Percentiles rank a stretch among this genome's conserved stretches.
These are phyloP conservation scores for Mycena latifolia DNA, from an alignment of 768 basidiomycete species.

Conservation along the genomic window DNA sequence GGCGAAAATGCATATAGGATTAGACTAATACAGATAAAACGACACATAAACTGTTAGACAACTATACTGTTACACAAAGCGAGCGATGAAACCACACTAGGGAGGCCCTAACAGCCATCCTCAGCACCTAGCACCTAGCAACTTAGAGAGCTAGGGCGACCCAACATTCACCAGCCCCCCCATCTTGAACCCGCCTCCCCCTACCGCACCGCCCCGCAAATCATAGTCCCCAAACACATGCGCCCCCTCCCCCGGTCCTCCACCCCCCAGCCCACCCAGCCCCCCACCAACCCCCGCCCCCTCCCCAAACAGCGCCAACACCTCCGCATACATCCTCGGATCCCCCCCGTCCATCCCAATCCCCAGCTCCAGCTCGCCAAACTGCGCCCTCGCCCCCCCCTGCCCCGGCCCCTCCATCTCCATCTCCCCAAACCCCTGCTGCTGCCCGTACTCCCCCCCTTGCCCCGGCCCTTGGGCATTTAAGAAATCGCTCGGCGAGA, in stretches of 20 bases:
- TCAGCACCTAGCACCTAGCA: too few relatives aligned
- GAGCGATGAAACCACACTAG: too few relatives aligned
- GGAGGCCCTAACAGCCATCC: too few relatives aligned
- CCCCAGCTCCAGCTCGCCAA: constrained; percentile 47
- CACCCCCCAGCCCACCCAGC: constrained; percentile 22
- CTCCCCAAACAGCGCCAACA: constrained; percentile 73
- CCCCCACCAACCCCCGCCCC: constrained; percentile 42
- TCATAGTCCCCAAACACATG: too few relatives aligned
- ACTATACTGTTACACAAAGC: too few relatives aligned
- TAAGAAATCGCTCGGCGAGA: constrained; percentile 76
- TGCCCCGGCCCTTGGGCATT: constrained; percentile 43
- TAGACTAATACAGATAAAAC: too few relatives aligned
- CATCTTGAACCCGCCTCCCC: constrained; percentile 8
- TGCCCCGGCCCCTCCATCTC: constrained; percentile 5
- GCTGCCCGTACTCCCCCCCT: constrained; percentile 46
- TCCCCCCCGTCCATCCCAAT: constrained; percentile 43
- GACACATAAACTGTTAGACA: too few relatives aligned
- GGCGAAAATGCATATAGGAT: too few relatives aligned
- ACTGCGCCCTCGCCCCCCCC: too few relatives aligned
- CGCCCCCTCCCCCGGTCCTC: neutral
- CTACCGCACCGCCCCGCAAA: neutral
- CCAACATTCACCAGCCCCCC: constrained; percentile 1
- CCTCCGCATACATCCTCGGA: constrained; percentile 65
- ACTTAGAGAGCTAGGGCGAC: constrained; percentile 19
- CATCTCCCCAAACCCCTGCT: too few relatives aligned